phyloP scores from a whole-genome alignment of 768 basidiomycete genomes.

The Heimioporus sp. region DNA sequence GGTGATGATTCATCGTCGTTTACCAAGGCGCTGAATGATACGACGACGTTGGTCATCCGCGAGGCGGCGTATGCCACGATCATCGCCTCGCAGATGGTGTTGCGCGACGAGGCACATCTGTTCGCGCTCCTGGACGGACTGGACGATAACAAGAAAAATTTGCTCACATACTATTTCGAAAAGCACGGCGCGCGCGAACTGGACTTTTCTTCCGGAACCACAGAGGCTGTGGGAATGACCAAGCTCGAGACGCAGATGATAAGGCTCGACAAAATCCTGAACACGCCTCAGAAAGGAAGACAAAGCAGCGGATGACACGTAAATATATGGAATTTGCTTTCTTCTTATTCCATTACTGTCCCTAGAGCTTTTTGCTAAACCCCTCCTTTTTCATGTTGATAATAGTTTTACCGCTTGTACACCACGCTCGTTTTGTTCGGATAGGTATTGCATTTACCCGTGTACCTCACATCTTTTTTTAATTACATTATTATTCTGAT shows the following conservation, averaged over 20 bases:
- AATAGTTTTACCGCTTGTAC: slow-evolving; percentile 1
- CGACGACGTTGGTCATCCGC: slow-evolving; percentile 70
- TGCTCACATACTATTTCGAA: slow-evolving; percentile 86
- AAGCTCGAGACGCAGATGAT: slow-evolving; percentile 79
- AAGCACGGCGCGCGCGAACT: slow-evolving; percentile 74
- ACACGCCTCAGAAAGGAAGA: slow-evolving; percentile 55
- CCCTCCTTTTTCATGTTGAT: slow-evolving; percentile 3
- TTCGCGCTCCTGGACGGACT: slow-evolving; percentile 79
- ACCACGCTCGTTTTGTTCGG: slow-evolving; percentile 14
- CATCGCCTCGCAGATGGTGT: slow-evolving; percentile 79
- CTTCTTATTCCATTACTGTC: background rate
- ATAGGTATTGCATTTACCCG: slow-evolving; percentile 11
- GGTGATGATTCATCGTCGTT: slow-evolving; percentile 1
- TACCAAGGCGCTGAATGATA: slow-evolving; percentile 65
- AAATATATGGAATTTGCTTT: background rate
- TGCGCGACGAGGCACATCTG: slow-evolving; percentile 80
- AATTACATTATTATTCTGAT: slow-evolving; percentile 9
- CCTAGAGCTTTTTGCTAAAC: background rate
- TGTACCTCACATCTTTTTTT: slow-evolving; percentile 8
- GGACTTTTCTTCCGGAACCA: slow-evolving; percentile 32
- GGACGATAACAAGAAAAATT: slow-evolving; percentile 88
- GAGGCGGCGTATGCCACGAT: slow-evolving; percentile 82
- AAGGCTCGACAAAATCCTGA: slow-evolving; percentile 75
- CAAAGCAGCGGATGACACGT: slow-evolving; percentile 7
- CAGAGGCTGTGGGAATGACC: slow-evolving; percentile 49